Evolutionary conservation across 768 basidiomycete genomes (phyloP).

Genomic region (Phylloporus arenicola): DNA sequence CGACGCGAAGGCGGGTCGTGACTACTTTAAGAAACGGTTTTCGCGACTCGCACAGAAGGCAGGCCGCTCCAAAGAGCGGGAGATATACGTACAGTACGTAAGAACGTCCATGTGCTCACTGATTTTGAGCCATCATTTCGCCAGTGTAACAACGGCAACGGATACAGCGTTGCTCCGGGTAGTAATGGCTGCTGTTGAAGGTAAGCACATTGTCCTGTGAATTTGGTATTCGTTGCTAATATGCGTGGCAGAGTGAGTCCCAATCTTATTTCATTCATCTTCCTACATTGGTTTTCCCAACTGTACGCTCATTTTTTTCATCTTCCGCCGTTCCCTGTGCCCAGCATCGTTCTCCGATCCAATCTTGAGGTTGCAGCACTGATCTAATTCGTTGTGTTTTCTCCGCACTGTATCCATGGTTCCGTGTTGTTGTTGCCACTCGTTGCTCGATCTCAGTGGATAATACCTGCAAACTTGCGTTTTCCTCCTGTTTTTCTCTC

Average conservation of each 20-base stretch:
- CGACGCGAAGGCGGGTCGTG: constrained; percentile 70
- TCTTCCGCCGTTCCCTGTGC: constrained; percentile 10
- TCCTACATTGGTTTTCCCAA: constrained; percentile 16
- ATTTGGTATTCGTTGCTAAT: constrained; percentile 11
- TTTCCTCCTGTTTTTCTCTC: constrained; percentile 1
- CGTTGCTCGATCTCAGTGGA: constrained; percentile 15
- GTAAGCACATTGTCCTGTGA: constrained; percentile 37
- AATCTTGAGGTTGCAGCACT: constrained; percentile 32
- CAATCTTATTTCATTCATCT: constrained; percentile 21
- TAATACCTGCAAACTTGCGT: constrained; percentile 4
- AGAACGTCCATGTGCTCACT: not conserved
- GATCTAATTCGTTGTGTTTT: constrained; percentile 27
- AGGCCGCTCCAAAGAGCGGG: constrained; percentile 77
- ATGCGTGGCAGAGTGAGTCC: constrained; percentile 60
- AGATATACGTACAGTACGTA: constrained; percentile 90
- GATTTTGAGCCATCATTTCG: constrained; percentile 3
- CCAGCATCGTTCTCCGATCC: constrained; percentile 35
- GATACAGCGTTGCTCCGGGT: constrained; percentile 85
- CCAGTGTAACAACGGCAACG: constrained; percentile 82
- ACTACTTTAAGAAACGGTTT: constrained; percentile 89
- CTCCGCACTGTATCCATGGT: constrained; percentile 10
- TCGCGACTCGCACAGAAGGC: constrained; percentile 78
- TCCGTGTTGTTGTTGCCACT: constrained; percentile 13
- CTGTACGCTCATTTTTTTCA: constrained; percentile 26
- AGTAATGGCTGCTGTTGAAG: constrained; percentile 96